Evolutionary conservation across 108 stramenopile species (phyloP).

Genomic region (Cylindrotheca fusiformis): DNA sequence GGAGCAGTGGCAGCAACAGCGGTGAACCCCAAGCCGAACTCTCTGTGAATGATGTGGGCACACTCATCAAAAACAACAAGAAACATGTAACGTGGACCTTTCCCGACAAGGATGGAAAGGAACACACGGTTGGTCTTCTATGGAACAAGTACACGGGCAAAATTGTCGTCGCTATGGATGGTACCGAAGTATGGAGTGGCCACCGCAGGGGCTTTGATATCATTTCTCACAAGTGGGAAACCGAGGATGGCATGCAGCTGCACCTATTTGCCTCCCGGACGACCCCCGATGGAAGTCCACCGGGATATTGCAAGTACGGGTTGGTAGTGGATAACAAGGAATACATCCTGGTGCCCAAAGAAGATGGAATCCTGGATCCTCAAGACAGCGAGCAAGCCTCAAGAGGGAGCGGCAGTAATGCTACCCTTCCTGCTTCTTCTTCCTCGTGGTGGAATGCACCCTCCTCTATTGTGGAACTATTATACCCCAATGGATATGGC

Average conservation of each 20-base stretch:
- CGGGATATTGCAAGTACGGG: neutral
- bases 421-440: too few relatives aligned
- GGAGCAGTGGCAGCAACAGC: neutral
- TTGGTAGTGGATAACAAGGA: neutral
- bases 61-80: neutral
- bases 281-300: neutral
- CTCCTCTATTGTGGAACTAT: neutral
- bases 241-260: neutral
- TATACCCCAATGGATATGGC: neutral
- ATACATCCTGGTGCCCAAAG: neutral
- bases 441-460: neutral
- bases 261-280: neutral
- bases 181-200: neutral
- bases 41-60: neutral
- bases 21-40: neutral
- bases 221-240: slow-evolving; percentile 1
- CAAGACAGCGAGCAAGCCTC: too few relatives aligned
- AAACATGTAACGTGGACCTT: neutral
- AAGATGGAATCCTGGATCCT: too few relatives aligned
- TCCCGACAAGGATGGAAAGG: neutral
- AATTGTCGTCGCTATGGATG: neutral
- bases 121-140: neutral
- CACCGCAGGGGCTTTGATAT: neutral
- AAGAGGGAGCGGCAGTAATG: neutral
- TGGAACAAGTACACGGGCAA: neutral